Base-by-base conservation (phyloP, 352 stramenopile genomes). In the Phytophthora pinifolia region DNA sequence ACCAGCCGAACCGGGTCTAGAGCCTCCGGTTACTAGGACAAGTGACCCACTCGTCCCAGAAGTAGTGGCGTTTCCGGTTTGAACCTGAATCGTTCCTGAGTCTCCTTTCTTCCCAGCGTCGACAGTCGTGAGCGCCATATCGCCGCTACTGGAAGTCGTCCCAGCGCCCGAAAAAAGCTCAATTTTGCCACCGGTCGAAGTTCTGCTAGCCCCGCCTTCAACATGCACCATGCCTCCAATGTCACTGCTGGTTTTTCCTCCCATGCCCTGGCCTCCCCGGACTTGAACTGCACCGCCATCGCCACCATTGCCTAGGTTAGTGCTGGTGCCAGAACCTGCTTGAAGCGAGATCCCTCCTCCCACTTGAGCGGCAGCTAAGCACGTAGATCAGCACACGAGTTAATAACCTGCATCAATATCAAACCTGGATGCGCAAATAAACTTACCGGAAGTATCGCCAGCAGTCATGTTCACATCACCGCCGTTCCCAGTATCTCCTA, bases 71-170 rank as follows among this genome's bases (percentile, higher is more conserved):
- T 81, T 86, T 30, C 90, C 89, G 29, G 81, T 96, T 35, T 61
- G 70, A 39, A 97, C 2, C 15, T 52, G 59, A 37, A 97, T 53
- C 9, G 79, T 72, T 36, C 91, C 91, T 45, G 83, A 95, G 1
- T 90, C 84, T 38, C 89, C 89, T 58, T 78, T 79, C n/a, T 54
- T 59, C 27, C 88, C 91, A 41, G 83, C 84, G 45, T 89, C 83
- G 6, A 77, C 75, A 20, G 80, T 87, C 41, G 74, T 61, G 8
- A 90, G 54, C 18, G 67, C 50, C 34, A 90, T 76, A 54, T 89
- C 78, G 36, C 83, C 83, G 59, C 83, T 92, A 32, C 72, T 82
- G n/a, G 78, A 72, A 46, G 57, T 17, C 10, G 35, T 50, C 3
- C 79, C 72, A 42, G 63, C 49, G 20, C 83, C 83, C 38, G 72